Conservation (phyloP, 2,329 filamentous ascomycete species). For the Fusarium sp. region DNA sequence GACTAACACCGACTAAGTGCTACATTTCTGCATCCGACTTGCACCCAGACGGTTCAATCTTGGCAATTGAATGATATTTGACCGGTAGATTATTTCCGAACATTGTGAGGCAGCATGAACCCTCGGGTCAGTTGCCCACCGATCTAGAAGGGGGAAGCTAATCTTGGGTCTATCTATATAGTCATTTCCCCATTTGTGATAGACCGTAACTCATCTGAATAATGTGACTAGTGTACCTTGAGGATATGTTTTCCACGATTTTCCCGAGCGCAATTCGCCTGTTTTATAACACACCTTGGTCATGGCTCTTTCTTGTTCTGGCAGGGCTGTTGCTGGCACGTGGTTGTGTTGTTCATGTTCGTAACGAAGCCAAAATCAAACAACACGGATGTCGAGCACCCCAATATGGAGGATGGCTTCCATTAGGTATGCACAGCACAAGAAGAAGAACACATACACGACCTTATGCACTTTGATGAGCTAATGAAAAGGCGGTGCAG, state of each 20-base stretch:
- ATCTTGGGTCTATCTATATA: constrained; percentile 1
- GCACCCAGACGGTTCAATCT: constrained; percentile 1
- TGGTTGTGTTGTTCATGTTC: not conserved
- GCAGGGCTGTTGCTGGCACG: not conserved
- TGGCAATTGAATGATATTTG: not conserved
- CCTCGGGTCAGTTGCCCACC: constrained; percentile 3
- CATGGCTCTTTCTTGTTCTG: constrained; percentile 1
- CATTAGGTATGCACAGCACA: constrained; percentile 2
- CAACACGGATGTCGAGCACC: constrained; percentile 2
- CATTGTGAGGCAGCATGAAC: not conserved
- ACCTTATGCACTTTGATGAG: not conserved
- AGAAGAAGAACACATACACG: not conserved
- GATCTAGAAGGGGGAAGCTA: not conserved
- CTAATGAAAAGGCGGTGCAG: not conserved
- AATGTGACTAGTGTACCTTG: not conserved
- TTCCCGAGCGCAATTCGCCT: not conserved
- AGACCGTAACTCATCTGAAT: not conserved
- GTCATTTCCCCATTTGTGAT: constrained; percentile 3
- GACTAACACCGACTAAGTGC: constrained; percentile 4
- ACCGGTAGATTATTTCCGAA: not conserved
- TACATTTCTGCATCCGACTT: not conserved
- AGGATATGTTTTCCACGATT: constrained; percentile 1
- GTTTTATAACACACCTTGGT: constrained; percentile 1
- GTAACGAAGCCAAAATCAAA: constrained; percentile 3
- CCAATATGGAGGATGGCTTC: constrained; percentile 1